phyloP scores from a whole-genome alignment of 2,329 filamentous ascomycete genomes.

The Fusarium sp. region DNA sequence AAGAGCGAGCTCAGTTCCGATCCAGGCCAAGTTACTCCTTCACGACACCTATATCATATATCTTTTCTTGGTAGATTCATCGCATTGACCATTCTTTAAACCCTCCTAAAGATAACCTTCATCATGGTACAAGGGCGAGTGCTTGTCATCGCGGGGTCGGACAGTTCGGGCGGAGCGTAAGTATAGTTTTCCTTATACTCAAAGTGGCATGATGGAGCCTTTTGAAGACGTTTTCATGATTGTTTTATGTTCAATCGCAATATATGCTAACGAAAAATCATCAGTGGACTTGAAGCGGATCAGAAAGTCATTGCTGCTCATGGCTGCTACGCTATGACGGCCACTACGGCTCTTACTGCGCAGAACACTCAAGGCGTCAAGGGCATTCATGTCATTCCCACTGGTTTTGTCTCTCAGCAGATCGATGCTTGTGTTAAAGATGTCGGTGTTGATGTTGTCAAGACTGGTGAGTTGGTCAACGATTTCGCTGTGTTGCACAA shows the following conservation, averaged over 20 bases:
- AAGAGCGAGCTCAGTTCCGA: neutral
- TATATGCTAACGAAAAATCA: neutral
- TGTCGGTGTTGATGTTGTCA: constrained; percentile 88
- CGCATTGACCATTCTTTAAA: neutral
- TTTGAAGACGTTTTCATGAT: too few relatives aligned
- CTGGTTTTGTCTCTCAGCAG: constrained; percentile 82
- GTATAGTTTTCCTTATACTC: constrained; percentile 42
- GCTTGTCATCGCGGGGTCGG: constrained; percentile 86
- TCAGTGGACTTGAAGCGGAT: constrained; percentile 91
- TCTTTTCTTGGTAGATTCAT: neutral
- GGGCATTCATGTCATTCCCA: constrained; percentile 81
- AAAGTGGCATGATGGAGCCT: constrained; percentile 2
- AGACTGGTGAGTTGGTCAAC: constrained; percentile 72
- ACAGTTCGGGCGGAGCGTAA: constrained; percentile 89
- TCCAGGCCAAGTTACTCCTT: neutral
- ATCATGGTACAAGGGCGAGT: constrained; percentile 62
- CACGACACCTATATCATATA: neutral
- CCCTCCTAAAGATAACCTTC: neutral
- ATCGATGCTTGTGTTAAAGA: constrained; percentile 87
- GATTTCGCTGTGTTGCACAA: neutral
- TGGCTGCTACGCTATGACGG: constrained; percentile 95
- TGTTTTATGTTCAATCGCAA: neutral
- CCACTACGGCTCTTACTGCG: constrained; percentile 93
- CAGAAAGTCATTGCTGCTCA: constrained; percentile 94
- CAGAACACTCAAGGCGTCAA: constrained; percentile 90